Conservation (phyloP, 306 rosid genomes). For the Gleditsia sinensis region DNA sequence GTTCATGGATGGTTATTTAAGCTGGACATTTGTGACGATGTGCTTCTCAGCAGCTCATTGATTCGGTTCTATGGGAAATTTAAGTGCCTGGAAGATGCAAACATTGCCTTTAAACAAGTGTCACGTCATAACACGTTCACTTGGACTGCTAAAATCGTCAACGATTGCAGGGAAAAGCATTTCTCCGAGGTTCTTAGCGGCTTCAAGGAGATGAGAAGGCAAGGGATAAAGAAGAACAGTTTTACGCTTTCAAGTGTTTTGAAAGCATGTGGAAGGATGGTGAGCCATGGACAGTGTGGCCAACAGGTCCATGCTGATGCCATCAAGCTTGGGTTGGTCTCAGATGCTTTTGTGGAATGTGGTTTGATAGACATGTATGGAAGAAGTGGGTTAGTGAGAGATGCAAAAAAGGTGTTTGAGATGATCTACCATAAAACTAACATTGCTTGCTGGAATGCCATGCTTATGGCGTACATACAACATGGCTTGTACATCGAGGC, state of each 20-base stretch:
- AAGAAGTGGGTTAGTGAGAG: conserved; percentile 46
- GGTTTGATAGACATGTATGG: conserved; percentile 67
- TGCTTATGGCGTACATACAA: conserved; percentile 52
- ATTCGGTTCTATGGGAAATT: conserved; percentile 58
- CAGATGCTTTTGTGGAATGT: conserved; percentile 50
- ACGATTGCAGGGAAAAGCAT: conserved; percentile 46
- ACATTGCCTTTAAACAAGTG: conserved; percentile 39
- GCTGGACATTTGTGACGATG: conserved; percentile 37
- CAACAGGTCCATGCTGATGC: conserved; percentile 61
- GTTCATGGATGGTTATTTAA: conserved; percentile 53
- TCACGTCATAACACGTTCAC: conserved; percentile 42
- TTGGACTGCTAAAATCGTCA: conserved; percentile 56
- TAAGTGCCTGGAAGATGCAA: conserved; percentile 47
- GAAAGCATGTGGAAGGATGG: conserved; percentile 63
- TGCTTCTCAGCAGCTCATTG: conserved; percentile 46
- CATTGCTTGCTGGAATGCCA: conserved; percentile 65
- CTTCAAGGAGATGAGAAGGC: conserved; percentile 58
- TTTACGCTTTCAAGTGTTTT: conserved; percentile 59
- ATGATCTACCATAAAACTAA: conserved; percentile 37
- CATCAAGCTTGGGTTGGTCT: conserved; percentile 51
- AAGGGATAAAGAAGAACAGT: conserved; percentile 54
- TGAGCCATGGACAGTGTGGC: conserved; percentile 42
- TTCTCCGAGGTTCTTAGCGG: conserved; percentile 45
- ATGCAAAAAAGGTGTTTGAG: conserved; percentile 52
- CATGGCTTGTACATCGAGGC: conserved; percentile 55